Percentiles rank a stretch among this genome's conserved stretches.
Evolutionary conservation across 306 rosid species (phyloP).

Genomic region (Quercus aquifolioides): DNA sequence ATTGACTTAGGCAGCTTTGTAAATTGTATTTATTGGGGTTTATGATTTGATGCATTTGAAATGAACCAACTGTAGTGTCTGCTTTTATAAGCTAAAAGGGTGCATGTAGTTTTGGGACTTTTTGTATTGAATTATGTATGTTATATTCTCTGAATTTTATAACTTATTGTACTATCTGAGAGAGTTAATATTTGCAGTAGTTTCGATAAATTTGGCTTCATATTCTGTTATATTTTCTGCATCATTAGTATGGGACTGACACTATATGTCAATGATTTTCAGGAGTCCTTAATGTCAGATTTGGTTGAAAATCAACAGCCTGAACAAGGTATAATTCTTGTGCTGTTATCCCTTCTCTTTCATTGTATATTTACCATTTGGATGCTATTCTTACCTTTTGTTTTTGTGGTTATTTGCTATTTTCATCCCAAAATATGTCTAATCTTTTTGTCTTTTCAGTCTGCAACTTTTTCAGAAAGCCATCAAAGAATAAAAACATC

Average conservation of each 20-base stretch:
- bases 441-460: conserved; percentile 22
- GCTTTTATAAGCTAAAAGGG: no score
- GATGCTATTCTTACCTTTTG: not conserved
- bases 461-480: conserved; percentile 47
- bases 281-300: conserved; percentile 23
- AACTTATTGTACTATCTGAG: no score
- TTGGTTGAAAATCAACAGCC: conserved; percentile 22
- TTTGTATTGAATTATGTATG: no score
- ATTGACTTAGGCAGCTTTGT: no score
- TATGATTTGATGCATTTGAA: no score
- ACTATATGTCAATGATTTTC: not conserved
- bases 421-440: not conserved
- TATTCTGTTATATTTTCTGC: not conserved
- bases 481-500: conserved; percentile 34
- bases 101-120: no score
- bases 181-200: not conserved
- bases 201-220: not conserved
- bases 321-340: conserved; percentile 28
- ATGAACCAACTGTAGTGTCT: no score
- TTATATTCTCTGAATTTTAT: no score
- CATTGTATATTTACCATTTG: not conserved
- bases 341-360: not conserved
- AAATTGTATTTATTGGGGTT: no score
- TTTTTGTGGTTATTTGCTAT: not conserved
- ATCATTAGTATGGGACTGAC: not conserved